Evolutionary conservation across 805 yeast genomes (phyloP).

Genomic region (Debaryomyces tyrocola): DNA sequence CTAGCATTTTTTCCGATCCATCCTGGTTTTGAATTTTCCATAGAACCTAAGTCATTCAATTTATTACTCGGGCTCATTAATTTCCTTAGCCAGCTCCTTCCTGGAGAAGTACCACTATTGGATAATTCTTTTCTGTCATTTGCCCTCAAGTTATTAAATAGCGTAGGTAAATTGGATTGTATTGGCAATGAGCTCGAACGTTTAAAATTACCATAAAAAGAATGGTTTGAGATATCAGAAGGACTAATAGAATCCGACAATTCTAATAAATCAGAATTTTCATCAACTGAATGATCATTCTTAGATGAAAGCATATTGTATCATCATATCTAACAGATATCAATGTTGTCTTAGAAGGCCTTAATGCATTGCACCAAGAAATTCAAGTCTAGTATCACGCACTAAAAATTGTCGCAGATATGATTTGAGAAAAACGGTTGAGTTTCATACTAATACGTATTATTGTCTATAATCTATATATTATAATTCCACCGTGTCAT

Average conservation of each 20-base stretch:
- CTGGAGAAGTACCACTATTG: slow-evolving; percentile 2
- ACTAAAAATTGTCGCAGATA: too few relatives aligned
- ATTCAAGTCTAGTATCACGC: too few relatives aligned
- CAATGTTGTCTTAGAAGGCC: too few relatives aligned
- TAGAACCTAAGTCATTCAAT: slow-evolving; percentile 8
- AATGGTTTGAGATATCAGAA: slow-evolving; percentile 5
- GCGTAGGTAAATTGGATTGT: slow-evolving; percentile 21
- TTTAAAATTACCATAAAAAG: not conserved
- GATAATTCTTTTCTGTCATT: slow-evolving; percentile 12
- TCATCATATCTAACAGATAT: not conserved
- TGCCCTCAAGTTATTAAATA: slow-evolving; percentile 21
- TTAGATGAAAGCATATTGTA: not conserved
- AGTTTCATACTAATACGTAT: not conserved
- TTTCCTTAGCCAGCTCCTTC: slow-evolving; percentile 11
- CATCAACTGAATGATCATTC: not conserved
- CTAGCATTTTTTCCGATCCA: slow-evolving; percentile 2
- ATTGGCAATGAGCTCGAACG: slow-evolving; percentile 17
- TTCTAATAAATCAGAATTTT: not conserved
- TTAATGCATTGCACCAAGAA: too few relatives aligned
- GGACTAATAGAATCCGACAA: slow-evolving; percentile 4
- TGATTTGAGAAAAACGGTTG: too few relatives aligned
- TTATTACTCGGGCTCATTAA: slow-evolving; percentile 8
- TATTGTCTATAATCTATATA: not conserved
- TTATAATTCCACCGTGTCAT: slow-evolving; percentile 30
- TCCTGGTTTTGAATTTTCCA: slow-evolving; percentile 2